Evolutionary conservation across 2,329 filamentous ascomycete species (phyloP).

Genomic region (Ceratocystis alfenasii): DNA sequence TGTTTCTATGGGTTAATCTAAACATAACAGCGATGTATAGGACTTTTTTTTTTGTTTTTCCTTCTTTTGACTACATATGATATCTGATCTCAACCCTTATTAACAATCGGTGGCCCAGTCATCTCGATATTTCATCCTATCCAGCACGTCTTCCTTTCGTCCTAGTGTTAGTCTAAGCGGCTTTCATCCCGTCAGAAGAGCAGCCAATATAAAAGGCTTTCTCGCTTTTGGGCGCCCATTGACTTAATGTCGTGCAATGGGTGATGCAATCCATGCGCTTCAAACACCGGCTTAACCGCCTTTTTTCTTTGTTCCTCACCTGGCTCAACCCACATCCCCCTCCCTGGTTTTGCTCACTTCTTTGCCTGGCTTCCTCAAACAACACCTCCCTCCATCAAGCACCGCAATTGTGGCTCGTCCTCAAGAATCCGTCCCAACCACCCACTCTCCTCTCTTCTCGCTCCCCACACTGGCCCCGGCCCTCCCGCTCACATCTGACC

Average conservation of each 20-base stretch:
- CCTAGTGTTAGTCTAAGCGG: background rate
- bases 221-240: too few relatives aligned
- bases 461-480: background rate
- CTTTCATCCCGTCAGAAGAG: background rate
- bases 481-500: background rate
- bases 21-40: background rate
- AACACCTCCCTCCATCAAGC: background rate
- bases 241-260: too few relatives aligned
- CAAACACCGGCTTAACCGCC: background rate
- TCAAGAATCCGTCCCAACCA: background rate
- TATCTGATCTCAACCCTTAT: background rate
- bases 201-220: background rate
- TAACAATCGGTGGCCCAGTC: background rate
- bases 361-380: background rate
- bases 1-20: constrained; percentile 6
- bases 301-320: background rate
- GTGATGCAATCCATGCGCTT: background rate
- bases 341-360: background rate
- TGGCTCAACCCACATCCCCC: background rate
- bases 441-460: background rate
- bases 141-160: background rate
- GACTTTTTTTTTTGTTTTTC: background rate
- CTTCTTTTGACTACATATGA: background rate
- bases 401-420: constrained; percentile 4
- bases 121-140: background rate